These are phyloP conservation scores for Dendrobium officinale DNA, from an alignment of 106 monocot species.

Conservation along the genomic window DNA sequence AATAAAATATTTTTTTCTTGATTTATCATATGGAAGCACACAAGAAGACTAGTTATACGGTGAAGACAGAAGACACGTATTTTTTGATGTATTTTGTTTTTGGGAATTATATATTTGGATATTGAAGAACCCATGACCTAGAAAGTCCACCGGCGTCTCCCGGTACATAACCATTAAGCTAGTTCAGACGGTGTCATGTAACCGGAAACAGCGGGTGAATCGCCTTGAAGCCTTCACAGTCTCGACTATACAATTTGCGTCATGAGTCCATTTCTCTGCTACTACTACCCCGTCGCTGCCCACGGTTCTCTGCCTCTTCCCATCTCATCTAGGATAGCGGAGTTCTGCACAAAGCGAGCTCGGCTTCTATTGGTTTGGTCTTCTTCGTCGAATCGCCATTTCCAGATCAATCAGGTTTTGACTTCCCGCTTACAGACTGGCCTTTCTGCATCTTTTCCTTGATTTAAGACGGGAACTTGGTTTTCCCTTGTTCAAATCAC, in stretches of 20 bases:
- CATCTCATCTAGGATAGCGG: neutral
- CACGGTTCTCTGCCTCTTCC: neutral
- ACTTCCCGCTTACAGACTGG: neutral
- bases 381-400: neutral
- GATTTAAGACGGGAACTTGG: neutral
- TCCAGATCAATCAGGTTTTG: neutral
- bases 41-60: too few species aligned
- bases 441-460: neutral
- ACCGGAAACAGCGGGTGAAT: neutral
- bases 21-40: too few species aligned
- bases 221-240: neutral
- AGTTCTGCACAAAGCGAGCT: neutral
- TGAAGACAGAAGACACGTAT: too few species aligned
- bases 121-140: too few species aligned
- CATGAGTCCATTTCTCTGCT: neutral
- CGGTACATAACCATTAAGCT: neutral
- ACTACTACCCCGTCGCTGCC: neutral
- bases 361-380: neutral
- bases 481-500: too few species aligned
- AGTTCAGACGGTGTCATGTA: neutral
- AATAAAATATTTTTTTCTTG: too few species aligned
- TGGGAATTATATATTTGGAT: too few species aligned
- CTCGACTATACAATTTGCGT: too few species aligned
- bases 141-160: neutral
- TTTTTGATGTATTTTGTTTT: too few species aligned